Conservation (phyloP, 140 eudicot species). For the Stevia rebaudiana region DNA sequence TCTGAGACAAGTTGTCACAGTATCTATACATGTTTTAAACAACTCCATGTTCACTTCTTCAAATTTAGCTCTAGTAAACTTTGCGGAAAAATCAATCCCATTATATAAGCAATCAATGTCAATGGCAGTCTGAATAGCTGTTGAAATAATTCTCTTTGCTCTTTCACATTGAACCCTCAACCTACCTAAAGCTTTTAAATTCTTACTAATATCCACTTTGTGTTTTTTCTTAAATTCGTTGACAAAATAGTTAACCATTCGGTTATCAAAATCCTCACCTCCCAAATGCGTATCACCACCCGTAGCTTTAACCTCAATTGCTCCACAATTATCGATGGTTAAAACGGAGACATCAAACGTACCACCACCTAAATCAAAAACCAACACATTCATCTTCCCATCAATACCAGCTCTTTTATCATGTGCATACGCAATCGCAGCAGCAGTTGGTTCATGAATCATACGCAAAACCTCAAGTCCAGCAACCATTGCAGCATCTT, state of each 20-base stretch:
- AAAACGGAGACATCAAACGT: background rate
- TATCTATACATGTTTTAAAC: background rate
- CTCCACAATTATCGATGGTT: background rate
- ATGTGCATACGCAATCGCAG: background rate
- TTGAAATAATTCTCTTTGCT: background rate
- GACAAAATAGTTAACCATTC: background rate
- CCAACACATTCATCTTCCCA: background rate
- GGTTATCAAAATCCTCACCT: background rate
- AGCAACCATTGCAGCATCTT: background rate
- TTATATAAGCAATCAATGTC: background rate
- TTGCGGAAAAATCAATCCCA: background rate
- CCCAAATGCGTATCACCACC: conserved; percentile 7
- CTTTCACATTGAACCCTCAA: background rate
- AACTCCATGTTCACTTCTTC: background rate
- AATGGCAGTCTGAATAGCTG: background rate
- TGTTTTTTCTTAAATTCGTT: background rate
- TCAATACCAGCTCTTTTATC: background rate
- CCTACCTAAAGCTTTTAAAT: background rate
- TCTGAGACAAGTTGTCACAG: background rate
- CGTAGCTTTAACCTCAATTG: background rate
- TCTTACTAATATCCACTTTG: background rate
- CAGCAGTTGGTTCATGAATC: background rate
- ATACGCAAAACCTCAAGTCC: conserved; percentile 1
- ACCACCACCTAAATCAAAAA: conserved; percentile 1
- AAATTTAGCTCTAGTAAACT: background rate